These are phyloP conservation scores for Knufia fluminis DNA, from an alignment of 2,329 filamentous ascomycete genomes.

Conservation along the genomic window DNA sequence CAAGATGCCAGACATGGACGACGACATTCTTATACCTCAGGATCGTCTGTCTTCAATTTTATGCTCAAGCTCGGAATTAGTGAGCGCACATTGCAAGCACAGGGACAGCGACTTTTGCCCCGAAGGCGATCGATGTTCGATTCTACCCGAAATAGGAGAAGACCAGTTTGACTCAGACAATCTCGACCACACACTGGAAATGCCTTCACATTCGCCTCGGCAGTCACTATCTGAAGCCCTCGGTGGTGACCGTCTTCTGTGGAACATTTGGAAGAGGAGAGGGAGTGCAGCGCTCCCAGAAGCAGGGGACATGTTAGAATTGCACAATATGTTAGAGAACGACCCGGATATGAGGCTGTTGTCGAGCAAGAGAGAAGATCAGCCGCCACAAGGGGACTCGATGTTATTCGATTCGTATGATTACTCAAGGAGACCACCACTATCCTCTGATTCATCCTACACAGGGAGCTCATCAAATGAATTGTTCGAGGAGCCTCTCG, in stretches of 20 bases:
- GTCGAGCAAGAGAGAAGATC: background rate
- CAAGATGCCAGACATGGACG: background rate
- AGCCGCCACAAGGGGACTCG: background rate
- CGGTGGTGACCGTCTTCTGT: constrained; percentile 17
- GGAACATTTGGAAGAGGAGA: constrained; percentile 18
- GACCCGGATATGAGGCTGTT: constrained; percentile 19
- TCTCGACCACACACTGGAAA: background rate
- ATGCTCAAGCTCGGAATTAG: background rate
- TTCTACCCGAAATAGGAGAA: background rate
- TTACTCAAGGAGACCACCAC: background rate
- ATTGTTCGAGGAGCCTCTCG: background rate
- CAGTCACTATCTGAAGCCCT: constrained; percentile 15
- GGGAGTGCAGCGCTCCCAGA: constrained; percentile 14
- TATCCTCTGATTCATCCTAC: background rate
- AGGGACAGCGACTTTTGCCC: background rate
- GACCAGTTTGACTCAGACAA: background rate
- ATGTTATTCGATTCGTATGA: background rate
- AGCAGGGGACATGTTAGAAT: constrained; percentile 15
- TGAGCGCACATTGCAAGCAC: background rate
- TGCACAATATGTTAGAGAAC: constrained; percentile 17
- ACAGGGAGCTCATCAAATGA: background rate
- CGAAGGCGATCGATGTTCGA: background rate
- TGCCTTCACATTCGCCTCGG: background rate
- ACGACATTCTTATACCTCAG: background rate
- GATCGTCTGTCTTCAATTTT: background rate